Conservation (phyloP, 2,329 filamentous ascomycete species). For the Alternaria tenuissima region DNA sequence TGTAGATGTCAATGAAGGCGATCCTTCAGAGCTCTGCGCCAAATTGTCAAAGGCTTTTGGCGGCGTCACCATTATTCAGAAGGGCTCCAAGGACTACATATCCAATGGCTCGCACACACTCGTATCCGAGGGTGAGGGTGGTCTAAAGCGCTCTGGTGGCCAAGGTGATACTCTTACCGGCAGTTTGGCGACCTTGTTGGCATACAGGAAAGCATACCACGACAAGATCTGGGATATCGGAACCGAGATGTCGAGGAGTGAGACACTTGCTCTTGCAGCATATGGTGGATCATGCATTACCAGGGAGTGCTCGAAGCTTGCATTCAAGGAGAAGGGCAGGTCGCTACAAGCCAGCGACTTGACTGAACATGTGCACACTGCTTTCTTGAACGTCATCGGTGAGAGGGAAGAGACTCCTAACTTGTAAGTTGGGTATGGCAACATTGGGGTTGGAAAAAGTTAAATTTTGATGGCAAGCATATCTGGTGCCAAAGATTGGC, state of each 20-base stretch:
- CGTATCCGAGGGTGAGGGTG: slow-evolving; percentile 78
- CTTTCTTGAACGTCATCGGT: slow-evolving; percentile 82
- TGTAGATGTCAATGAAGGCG: slow-evolving; percentile 65
- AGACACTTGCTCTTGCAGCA: slow-evolving; percentile 76
- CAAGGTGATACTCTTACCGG: slow-evolving; percentile 97
- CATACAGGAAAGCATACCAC: slow-evolving; percentile 86
- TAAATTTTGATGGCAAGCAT: not conserved
- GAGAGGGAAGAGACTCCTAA: slow-evolving; percentile 57
- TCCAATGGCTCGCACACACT: slow-evolving; percentile 81
- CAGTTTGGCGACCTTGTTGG: slow-evolving; percentile 84
- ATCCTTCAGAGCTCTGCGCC: slow-evolving; percentile 67
- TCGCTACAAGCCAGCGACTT: slow-evolving; percentile 92
- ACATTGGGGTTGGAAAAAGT: not conserved
- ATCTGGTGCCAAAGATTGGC: not conserved
- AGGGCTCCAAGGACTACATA: slow-evolving; percentile 83
- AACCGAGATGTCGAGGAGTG: slow-evolving; percentile 62
- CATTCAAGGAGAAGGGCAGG: slow-evolving; percentile 84
- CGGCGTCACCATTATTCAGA: slow-evolving; percentile 91
- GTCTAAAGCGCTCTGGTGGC: slow-evolving; percentile 88
- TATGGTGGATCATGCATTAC: slow-evolving; percentile 90
- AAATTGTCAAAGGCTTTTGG: slow-evolving; percentile 79
- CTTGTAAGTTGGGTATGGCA: slow-evolving; percentile 20
- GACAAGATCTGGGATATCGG: slow-evolving; percentile 78
- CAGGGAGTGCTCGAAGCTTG: slow-evolving; percentile 86
- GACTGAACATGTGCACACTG: slow-evolving; percentile 85